Conservation (phyloP, 805 yeast species). For the Metschnikowia drakensbergensis region DNA sequence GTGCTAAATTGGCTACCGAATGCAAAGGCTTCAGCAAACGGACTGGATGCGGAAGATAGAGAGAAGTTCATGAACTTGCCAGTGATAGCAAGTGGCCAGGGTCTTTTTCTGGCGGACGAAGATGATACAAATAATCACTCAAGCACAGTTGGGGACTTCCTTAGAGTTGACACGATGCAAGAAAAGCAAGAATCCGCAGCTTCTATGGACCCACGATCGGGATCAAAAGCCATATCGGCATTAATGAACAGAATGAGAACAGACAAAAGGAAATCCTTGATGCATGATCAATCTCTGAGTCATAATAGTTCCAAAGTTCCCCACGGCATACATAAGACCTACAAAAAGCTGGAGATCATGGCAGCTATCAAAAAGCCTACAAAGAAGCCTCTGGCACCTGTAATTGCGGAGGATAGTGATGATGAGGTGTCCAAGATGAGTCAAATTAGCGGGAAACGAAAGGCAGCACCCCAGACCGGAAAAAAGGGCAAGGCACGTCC, state of each 20-base stretch:
- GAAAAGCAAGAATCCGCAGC: conserved; percentile 3
- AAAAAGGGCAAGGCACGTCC: conserved; percentile 18
- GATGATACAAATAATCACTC: not conserved
- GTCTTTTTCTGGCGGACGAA: conserved; percentile 22
- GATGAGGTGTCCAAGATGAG: conserved; percentile 17
- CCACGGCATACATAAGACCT: not conserved
- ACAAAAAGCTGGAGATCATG: conserved; percentile 8
- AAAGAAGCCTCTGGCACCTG: not conserved
- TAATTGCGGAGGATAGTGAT: conserved; percentile 10
- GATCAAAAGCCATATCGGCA: conserved; percentile 36
- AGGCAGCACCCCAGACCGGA: conserved; percentile 6
- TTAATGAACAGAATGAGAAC: conserved; percentile 36
- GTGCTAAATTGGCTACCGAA: conserved; percentile 39
- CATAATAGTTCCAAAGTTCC: not conserved
- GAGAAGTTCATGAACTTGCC: conserved; percentile 31
- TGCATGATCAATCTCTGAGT: conserved; percentile 5
- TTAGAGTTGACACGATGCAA: conserved; percentile 13
- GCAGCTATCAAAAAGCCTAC: conserved; percentile 7
- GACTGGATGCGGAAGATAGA: conserved; percentile 5
- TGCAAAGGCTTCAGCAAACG: conserved; percentile 1
- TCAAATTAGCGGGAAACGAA: conserved; percentile 13
- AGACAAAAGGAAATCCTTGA: conserved; percentile 16
- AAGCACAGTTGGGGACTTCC: conserved; percentile 28
- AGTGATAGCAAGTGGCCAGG: conserved; percentile 31
- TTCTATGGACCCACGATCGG: conserved; percentile 11